Evolutionary conservation across 1,284 basidiomycete genomes (phyloP).

Genomic region (Agaricales sp.): DNA sequence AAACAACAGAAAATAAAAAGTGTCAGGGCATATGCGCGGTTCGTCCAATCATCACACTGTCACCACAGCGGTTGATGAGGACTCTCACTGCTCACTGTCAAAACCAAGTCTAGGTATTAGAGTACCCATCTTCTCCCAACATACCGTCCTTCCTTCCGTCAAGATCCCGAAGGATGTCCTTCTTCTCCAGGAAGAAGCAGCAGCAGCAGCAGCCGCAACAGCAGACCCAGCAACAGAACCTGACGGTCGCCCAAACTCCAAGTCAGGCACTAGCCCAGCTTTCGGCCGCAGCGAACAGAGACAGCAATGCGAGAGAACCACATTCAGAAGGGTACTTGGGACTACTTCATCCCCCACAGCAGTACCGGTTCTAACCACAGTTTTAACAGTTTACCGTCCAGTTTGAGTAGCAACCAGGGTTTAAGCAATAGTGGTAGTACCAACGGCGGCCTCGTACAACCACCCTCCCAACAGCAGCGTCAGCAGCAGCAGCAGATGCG

Average conservation of each 20-base stretch:
- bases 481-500: conserved; percentile 2
- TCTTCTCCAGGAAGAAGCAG: conserved; percentile 80
- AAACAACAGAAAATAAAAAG: background rate
- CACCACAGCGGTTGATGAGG: background rate
- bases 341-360: conserved; percentile 21
- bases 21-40: too few species aligned
- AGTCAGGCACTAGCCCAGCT: conserved; percentile 56
- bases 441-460: conserved; percentile 14
- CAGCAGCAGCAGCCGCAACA: conserved; percentile 25
- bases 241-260: conserved; percentile 48
- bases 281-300: conserved; percentile 21
- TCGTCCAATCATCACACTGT: conserved; percentile 1
- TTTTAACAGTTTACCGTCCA: background rate
- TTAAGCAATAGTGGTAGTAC: background rate
- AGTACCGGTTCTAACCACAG: background rate
- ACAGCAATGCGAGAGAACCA: conserved; percentile 14
- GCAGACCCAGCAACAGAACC: conserved; percentile 21
- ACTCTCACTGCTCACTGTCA: background rate
- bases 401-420: background rate
- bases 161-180: conserved; percentile 72
- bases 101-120: conserved; percentile 4
- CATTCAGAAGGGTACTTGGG: conserved; percentile 11
- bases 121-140: conserved; percentile 20
- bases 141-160: conserved; percentile 46
- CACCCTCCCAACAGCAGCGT: background rate